phyloP scores from a whole-genome alignment of 208 protist species.

The Acanthamoeba quina region DNA sequence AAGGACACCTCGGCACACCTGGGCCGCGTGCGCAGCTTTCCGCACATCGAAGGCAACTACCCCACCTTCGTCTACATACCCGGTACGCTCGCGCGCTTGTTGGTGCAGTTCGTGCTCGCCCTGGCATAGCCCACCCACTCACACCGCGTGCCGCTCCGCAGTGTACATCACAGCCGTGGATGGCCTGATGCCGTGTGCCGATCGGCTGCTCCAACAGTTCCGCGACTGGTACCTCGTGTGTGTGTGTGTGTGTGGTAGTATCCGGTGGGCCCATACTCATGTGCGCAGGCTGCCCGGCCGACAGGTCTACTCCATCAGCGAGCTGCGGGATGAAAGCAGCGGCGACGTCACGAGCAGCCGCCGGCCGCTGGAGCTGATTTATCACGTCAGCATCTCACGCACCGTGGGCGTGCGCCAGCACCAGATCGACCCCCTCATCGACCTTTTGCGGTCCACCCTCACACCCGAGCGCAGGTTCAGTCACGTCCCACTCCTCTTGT shows the following conservation, averaged over 20 bases:
- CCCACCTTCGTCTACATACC: conserved; percentile 70
- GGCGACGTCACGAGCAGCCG: not conserved
- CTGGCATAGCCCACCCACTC: no score
- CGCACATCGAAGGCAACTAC: conserved; percentile 71
- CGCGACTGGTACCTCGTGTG: not conserved
- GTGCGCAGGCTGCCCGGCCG: not conserved
- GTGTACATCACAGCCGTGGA: conserved; percentile 18
- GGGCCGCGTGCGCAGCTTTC: not conserved
- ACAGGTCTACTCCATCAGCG: not conserved
- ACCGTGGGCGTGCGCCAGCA: conserved; percentile 57
- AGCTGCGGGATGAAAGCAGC: not conserved
- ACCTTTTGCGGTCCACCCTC: conserved; percentile 31
- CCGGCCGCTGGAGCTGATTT: conserved; percentile 13
- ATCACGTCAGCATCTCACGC: conserved; percentile 56
- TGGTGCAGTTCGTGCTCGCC: not conserved
- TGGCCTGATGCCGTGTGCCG: not conserved
- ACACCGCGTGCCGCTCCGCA: not conserved
- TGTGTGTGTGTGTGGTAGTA: not conserved
- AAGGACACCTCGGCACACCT: not conserved
- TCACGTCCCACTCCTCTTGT: no score
- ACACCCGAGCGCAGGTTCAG: not conserved
- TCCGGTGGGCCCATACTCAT: not conserved
- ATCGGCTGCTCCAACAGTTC: not conserved
- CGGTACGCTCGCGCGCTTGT: not conserved
- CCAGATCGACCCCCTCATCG: conserved; percentile 53